These are phyloP conservation scores for Aurifilum marmelostoma DNA, from an alignment of 2,329 filamentous ascomycete genomes.

Conservation along the genomic window DNA sequence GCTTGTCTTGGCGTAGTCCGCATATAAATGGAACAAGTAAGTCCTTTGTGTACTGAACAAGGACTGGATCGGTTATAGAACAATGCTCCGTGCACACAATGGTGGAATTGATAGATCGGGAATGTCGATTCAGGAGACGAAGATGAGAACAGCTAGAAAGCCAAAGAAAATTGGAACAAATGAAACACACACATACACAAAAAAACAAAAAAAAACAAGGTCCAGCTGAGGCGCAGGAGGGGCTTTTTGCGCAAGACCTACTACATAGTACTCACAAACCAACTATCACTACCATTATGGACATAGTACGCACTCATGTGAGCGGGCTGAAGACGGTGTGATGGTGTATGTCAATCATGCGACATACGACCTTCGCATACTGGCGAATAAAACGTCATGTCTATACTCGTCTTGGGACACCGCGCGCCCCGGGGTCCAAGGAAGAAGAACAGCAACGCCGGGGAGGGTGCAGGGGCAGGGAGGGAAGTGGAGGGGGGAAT, in stretches of 20 bases:
- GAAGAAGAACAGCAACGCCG: neutral
- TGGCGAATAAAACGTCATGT: neutral
- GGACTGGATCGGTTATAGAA: neutral
- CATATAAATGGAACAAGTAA: neutral
- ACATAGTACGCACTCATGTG: neutral
- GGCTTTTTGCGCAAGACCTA: neutral
- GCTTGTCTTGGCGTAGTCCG: neutral
- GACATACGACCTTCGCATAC: conserved; percentile 1
- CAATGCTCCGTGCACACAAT: neutral
- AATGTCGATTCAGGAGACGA: neutral
- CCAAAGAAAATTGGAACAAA: too few relatives aligned
- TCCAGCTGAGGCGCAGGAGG: neutral
- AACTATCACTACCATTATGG: neutral
- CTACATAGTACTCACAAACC: neutral
- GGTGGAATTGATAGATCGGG: neutral
- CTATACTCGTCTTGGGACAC: conserved; percentile 7
- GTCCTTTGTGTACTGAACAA: neutral
- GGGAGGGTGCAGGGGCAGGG: too few relatives aligned
- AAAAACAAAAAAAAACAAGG: neutral
- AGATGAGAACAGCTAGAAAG: neutral
- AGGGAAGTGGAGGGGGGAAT: neutral
- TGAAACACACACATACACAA: too few relatives aligned
- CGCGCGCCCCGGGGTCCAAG: neutral
- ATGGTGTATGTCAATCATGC: conserved; percentile 5
- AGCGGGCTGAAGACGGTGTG: neutral